Base-by-base conservation (phyloP, 345 rosid genomes). In the Murraya paniculata region DNA sequence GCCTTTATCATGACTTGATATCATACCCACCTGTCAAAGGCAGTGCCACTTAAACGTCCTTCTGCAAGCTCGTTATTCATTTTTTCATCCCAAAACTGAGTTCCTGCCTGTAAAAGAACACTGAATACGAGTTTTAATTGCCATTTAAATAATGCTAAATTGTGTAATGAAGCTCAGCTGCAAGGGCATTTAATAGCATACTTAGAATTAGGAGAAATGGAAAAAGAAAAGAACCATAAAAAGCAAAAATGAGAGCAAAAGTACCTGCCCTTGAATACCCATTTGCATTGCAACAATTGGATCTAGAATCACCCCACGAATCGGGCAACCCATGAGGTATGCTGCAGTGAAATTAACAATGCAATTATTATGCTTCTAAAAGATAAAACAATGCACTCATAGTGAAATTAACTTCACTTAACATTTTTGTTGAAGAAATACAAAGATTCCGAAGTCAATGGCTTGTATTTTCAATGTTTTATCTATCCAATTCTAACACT, bases 251-350 rank as follows among this genome's bases (percentile, higher is more conserved):
- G 39, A 56, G 33, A 66, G 18, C 18, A 73, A 22, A 68, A 62
- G 68, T 87, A 95, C 95, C 96, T 95, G 99, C 73, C 99, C 98
- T 81, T 92, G 97, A 82, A 92, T 94, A 35, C 98, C 98, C 96
- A 92, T 88, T 85, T 89, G 94, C 92, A 93, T 88, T 24, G 96
- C 97, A 60, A 91, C 88, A 62, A 95, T 80, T 25, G 99, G 99
- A 78, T 95, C 97, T 82, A 93, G 84, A 83, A 95, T 93, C 79
- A 93, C 96, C 62, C 98, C 98, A 60, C 98, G 94, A 85, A 95
- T 85, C 28, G 99, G 98, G 86, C 99, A 95, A 50, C 96, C 98
- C 98, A 93, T 86, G 65, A 95, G 96, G 77, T 95, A 92, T 64
- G 99, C 97, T 95, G 87, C 86, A 86, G 78, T 41, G 45, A 4